Conservation (phyloP, 1,284 basidiomycete genomes). For the Fomitopsis betulina region DNA sequence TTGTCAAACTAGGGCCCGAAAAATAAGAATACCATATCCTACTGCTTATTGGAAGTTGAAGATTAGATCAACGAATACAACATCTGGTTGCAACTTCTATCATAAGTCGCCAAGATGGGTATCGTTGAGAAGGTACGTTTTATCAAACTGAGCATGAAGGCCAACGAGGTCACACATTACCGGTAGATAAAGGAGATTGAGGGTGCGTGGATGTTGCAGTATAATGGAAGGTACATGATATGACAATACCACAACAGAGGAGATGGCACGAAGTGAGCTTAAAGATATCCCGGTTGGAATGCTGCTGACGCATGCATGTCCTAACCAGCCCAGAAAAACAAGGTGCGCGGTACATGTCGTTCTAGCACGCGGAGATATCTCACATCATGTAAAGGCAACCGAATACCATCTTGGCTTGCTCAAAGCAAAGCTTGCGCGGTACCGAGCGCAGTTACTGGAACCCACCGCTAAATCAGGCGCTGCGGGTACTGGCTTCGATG, state of each 20-base stretch:
- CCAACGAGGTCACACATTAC: not conserved
- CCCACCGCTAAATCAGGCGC: conserved; percentile 79
- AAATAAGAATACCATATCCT: not conserved
- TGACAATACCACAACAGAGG: conserved; percentile 49
- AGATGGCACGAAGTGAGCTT: conserved; percentile 86
- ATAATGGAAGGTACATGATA: not conserved
- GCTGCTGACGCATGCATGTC: conserved; percentile 8
- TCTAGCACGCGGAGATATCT: not conserved
- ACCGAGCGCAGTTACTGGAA: conserved; percentile 87
- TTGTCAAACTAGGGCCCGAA: not conserved
- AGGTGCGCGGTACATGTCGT: conserved; percentile 37
- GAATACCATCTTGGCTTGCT: conserved; percentile 88
- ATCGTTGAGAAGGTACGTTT: conserved; percentile 77
- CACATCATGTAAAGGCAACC: conserved; percentile 55
- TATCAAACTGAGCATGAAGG: not conserved
- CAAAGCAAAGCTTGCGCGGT: conserved; percentile 90
- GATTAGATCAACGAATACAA: not conserved
- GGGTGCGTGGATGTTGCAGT: conserved; percentile 47
- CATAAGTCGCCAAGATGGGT: conserved; percentile 56
- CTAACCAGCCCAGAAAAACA: conserved; percentile 83
- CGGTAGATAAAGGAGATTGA: conserved; percentile 88
- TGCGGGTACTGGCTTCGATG: conserved; percentile 87
- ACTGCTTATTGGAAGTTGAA: too few species aligned
- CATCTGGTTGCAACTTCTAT: not conserved
- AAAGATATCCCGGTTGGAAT: conserved; percentile 14